Conservation (phyloP, 208 protist species). For the Leishmania turanica region DNA sequence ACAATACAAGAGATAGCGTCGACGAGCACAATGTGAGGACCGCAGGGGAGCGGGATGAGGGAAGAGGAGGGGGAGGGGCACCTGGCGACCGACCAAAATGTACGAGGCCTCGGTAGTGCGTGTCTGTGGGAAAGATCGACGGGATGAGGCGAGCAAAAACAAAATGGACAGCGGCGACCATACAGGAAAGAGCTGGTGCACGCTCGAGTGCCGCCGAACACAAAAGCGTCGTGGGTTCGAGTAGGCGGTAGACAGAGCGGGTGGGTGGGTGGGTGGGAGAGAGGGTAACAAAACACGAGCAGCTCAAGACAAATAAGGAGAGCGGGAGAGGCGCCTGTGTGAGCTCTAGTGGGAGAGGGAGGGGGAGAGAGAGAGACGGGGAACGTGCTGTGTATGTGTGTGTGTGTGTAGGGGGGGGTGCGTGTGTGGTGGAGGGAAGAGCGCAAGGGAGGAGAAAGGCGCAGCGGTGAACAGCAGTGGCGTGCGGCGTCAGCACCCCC, state of each 20-base stretch:
- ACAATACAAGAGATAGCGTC: neutral
- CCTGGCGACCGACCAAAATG: neutral
- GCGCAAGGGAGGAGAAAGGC: neutral
- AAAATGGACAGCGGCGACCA: too few relatives aligned
- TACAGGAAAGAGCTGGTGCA: too few relatives aligned
- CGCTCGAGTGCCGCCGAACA: too few relatives aligned
- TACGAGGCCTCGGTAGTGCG: neutral
- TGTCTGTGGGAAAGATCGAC: neutral
- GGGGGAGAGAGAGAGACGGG: neutral
- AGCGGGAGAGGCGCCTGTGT: too few relatives aligned
- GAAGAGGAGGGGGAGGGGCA: neutral
- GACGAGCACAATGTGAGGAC: neutral
- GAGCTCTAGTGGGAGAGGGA: neutral
- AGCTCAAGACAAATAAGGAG: too few relatives aligned
- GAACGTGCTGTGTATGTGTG: neutral
- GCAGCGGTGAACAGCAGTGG: neutral
- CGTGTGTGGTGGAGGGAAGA: neutral
- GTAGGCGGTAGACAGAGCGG: neutral
- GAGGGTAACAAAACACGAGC: too few relatives aligned
- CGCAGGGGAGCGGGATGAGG: neutral
- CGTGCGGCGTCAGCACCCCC: neutral
- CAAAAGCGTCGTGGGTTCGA: neutral
- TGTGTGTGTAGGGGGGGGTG: neutral
- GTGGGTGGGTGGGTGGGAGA: too few relatives aligned
- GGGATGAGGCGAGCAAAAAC: neutral